These are phyloP conservation scores for Guadua angustifolia DNA, from an alignment of 176 grass and related monocot species.

Conservation along the genomic window DNA sequence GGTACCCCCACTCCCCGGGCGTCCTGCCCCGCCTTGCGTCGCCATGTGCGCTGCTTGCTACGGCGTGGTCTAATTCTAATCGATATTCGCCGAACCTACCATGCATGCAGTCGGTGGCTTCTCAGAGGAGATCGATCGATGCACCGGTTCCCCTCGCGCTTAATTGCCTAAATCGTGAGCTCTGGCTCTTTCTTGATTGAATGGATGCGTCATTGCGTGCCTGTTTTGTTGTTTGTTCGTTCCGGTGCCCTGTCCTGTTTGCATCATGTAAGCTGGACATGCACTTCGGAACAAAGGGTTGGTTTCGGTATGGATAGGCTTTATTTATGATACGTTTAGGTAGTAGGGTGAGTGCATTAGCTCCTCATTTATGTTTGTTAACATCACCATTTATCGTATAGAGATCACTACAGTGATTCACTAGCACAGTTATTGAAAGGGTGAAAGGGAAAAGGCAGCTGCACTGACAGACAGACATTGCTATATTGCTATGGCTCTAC, in stretches of 20 bases:
- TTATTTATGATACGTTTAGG: neutral
- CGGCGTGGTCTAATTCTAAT: neutral
- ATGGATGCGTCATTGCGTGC: neutral
- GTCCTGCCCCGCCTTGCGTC: constrained; percentile 28
- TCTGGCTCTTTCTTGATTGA: neutral
- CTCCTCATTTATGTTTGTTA: neutral
- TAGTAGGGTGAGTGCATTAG: neutral
- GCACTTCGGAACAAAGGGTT: neutral
- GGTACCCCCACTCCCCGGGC: neutral
- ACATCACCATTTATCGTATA: neutral
- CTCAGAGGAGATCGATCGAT: neutral
- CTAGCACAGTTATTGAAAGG: neutral
- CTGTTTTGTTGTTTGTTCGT: neutral
- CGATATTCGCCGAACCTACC: constrained; percentile 25
- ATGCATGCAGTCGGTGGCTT: constrained; percentile 1
- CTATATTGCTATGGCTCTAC: no score
- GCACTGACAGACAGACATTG: neutral
- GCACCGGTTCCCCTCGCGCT: neutral
- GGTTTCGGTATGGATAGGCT: neutral
- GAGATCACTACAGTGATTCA: neutral
- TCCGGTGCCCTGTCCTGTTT: neutral
- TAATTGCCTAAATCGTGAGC: neutral
- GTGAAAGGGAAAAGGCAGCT: neutral
- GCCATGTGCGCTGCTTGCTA: constrained; percentile 43
- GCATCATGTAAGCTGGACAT: neutral